phyloP scores from a whole-genome alignment of 768 basidiomycete species.

The Dioszegia crocea region DNA sequence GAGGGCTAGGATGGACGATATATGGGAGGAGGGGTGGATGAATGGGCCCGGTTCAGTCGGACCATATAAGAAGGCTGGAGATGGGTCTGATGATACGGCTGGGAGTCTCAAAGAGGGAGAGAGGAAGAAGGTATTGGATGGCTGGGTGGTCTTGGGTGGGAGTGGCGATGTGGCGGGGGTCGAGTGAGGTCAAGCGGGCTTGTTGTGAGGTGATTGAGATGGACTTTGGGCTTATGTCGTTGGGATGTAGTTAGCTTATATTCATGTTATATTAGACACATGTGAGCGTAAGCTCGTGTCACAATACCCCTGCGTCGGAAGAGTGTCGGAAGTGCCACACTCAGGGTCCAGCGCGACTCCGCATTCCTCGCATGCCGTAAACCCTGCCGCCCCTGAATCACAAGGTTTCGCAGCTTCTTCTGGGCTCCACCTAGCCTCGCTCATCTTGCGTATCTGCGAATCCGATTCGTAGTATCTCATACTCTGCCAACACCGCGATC shows the following conservation, averaged over 20 bases:
- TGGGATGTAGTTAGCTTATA: too few relatives aligned
- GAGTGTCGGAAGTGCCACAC: too few relatives aligned
- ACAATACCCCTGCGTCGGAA: too few relatives aligned
- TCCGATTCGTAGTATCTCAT: too few relatives aligned
- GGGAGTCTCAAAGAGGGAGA: too few relatives aligned
- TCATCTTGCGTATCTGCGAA: too few relatives aligned
- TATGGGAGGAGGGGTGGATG: constrained; percentile 62
- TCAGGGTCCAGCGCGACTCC: background rate
- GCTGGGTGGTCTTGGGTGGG: background rate
- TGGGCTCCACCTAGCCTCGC: too few relatives aligned
- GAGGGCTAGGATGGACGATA: constrained; percentile 60
- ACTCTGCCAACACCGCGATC: too few relatives aligned
- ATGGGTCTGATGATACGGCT: background rate
- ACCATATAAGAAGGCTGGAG: background rate
- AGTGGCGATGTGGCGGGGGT: background rate
- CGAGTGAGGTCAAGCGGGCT: background rate
- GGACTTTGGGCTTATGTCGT: background rate
- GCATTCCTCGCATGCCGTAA: background rate
- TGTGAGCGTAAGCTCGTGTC: too few relatives aligned
- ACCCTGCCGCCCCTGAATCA: too few relatives aligned
- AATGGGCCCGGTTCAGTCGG: background rate
- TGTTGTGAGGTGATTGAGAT: background rate
- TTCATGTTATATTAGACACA: too few relatives aligned
- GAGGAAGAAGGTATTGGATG: constrained; percentile 3
- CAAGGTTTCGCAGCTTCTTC: too few relatives aligned